Evolutionary conservation across 225 moss, liverwort and hornwort genomes (phyloP), one percentile per base, ranked within the genome.

Genomic region (Takakia lepidozioides): DNA sequence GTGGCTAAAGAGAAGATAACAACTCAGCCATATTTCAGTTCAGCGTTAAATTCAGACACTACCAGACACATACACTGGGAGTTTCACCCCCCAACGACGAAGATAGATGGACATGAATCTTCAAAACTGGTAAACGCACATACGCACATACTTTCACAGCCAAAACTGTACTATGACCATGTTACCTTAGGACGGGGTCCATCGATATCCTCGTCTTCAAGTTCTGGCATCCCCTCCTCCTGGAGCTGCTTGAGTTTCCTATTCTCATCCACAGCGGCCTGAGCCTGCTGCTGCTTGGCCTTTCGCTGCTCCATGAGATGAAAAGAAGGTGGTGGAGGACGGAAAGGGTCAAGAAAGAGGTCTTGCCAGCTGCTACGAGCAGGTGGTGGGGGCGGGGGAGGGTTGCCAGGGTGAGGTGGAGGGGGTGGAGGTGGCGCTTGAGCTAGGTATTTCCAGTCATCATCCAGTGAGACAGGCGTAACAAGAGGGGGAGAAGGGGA

Each of bases 321-420:
- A 22, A 65, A 72, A 8, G 81, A 68, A 5, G 81, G 68, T 1
- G 81, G 75, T 7, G 81, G 54, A 7, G 81, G 72, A 3, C 76
- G 76, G 47, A 81, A 81, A 6, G 81, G 81, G 46, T 81, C 81
- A 60, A 81, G 71, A 38, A 81, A 81, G 58, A 74, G 51, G 54
- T 75, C 75, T 36, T 81, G 81, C 81, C 81, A 81, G n/a, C 62
- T 68, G 59, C 80, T 76, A 8, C 62, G 50, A 1, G 68, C 28
- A 3, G 74, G 57, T 1, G 75, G 73, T 14, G 76, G 80, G 4
- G 81, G 81, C 40, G 81, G 72, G 0, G 71, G 71, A 10, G 64
- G 64, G 3, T 30, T 57, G 50, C 39, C 65, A n/a, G 44, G 57
- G 38, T 70, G 48, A 14, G 56, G 38, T 21, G 51, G 34, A 10